Conservation (phyloP, 2,329 filamentous ascomycete species). For the Aspergillus sp. region DNA sequence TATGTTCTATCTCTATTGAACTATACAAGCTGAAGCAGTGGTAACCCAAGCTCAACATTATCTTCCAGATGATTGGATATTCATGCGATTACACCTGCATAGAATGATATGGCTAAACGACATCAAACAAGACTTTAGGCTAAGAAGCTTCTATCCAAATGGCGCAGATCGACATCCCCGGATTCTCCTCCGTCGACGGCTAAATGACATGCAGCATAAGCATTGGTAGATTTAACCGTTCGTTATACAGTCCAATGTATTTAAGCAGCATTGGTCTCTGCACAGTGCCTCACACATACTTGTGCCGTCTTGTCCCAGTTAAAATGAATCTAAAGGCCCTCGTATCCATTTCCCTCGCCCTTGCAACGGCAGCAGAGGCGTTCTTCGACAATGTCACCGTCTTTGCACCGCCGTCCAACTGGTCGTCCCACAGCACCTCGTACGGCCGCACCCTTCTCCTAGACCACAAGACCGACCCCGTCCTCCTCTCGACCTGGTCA, state of each 20-base stretch:
- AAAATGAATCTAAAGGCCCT: too few relatives aligned
- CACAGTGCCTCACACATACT: too few relatives aligned
- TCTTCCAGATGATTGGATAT: too few relatives aligned
- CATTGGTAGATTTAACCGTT: not conserved
- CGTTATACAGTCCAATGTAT: not conserved
- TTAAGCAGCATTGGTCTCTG: too few relatives aligned
- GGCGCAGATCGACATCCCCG: not conserved
- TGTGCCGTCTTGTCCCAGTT: too few relatives aligned
- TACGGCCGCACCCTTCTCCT: not conserved
- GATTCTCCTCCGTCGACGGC: not conserved
- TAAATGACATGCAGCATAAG: not conserved
- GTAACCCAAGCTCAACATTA: too few relatives aligned
- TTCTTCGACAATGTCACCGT: not conserved
- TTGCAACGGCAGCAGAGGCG: not conserved
- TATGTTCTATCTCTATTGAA: too few relatives aligned
- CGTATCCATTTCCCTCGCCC: not conserved
- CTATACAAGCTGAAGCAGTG: too few relatives aligned
- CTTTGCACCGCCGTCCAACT: not conserved
- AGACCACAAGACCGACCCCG: not conserved
- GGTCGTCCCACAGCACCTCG: not conserved
- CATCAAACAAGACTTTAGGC: not conserved
- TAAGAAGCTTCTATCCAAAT: not conserved
- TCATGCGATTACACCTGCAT: too few relatives aligned
- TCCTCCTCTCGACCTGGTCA: not conserved
- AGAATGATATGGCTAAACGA: too few relatives aligned